Conservation (phyloP, 1,139 yeast species). For the Saccharomyces hybrid region DNA sequence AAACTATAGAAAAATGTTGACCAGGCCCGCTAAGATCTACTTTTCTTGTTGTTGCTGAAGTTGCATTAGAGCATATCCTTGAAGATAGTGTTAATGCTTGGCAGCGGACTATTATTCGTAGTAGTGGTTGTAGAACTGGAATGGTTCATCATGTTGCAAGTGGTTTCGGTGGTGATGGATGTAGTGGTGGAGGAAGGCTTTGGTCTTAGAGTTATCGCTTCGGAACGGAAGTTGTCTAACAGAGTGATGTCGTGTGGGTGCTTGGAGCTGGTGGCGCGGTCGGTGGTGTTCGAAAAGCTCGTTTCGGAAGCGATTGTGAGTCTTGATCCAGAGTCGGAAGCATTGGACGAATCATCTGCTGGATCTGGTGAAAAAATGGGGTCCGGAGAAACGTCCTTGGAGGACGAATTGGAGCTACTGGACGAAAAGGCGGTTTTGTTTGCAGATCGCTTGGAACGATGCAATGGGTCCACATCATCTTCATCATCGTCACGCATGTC, state of each 20-base stretch:
- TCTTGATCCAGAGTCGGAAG: constrained; percentile 2
- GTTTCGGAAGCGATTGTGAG: not conserved
- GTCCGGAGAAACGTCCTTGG: constrained; percentile 13
- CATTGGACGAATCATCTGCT: constrained; percentile 6
- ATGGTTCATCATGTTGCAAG: not conserved
- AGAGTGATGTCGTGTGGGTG: not conserved
- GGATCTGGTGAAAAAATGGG: constrained; percentile 8
- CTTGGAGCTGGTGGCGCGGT: not conserved
- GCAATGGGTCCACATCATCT: constrained; percentile 13
- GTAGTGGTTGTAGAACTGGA: constrained; percentile 9
- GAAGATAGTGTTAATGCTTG: constrained; percentile 25
- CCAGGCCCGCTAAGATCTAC: not conserved
- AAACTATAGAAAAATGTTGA: not conserved
- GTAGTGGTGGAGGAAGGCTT: constrained; percentile 13
- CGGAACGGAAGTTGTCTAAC: not conserved
- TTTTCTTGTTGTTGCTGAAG: not conserved
- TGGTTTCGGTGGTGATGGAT: constrained; percentile 1
- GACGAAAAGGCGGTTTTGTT: constrained; percentile 8
- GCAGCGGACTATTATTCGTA: constrained; percentile 12
- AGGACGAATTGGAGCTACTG: constrained; percentile 8
- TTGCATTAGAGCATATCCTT: constrained; percentile 14
- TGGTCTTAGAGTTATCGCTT: constrained; percentile 9
- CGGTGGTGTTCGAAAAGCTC: not conserved
- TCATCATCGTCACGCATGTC: constrained; percentile 5
- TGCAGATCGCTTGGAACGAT: not conserved